Conservation (phyloP, 2,329 filamentous ascomycete genomes). For the Chaetomium sp. region DNA sequence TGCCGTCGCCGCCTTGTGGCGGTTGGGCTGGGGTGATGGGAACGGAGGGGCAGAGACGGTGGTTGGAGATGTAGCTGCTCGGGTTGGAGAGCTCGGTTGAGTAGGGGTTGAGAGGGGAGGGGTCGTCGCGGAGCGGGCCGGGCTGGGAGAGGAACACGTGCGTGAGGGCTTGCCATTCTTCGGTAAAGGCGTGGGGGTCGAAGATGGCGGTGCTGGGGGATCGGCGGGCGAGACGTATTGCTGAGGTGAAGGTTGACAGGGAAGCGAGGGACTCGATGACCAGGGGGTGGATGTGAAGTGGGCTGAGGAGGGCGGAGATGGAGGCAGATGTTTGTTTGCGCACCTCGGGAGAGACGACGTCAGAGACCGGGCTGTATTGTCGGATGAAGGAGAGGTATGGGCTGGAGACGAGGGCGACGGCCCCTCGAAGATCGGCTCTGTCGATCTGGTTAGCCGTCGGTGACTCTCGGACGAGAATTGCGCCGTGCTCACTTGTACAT, state of each 20-base stretch:
- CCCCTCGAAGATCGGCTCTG: conserved; percentile 44
- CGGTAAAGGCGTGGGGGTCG: conserved; percentile 40
- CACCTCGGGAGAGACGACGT: conserved; percentile 31
- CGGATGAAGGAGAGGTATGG: conserved; percentile 41
- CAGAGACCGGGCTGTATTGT: conserved; percentile 33
- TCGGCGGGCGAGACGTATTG: conserved; percentile 33
- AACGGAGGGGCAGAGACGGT: conserved; percentile 31
- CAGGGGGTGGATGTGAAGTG: conserved; percentile 32
- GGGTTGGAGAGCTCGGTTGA: conserved; percentile 6
- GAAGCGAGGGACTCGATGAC: conserved; percentile 36
- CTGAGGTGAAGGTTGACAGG: conserved; percentile 36
- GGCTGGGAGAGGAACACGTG: conserved; percentile 38
- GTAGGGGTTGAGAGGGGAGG: conserved; percentile 22
- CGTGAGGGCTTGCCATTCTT: conserved; percentile 40
- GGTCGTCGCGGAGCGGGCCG: conserved; percentile 34
- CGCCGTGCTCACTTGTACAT: conserved; percentile 38
- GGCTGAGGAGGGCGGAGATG: conserved; percentile 33
- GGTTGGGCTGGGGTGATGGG: conserved; percentile 25
- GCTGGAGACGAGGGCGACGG: conserved; percentile 38
- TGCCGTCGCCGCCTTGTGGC: neutral
- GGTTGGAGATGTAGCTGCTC: conserved; percentile 34
- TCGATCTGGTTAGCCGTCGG: conserved; percentile 10
- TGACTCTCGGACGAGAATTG: neutral
- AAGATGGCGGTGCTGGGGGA: conserved; percentile 29
- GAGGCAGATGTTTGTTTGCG: conserved; percentile 26